Percentiles rank a stretch among this genome's conserved stretches.
phyloP scores from a whole-genome alignment of 768 basidiomycete species.

The Russula brevipes region DNA sequence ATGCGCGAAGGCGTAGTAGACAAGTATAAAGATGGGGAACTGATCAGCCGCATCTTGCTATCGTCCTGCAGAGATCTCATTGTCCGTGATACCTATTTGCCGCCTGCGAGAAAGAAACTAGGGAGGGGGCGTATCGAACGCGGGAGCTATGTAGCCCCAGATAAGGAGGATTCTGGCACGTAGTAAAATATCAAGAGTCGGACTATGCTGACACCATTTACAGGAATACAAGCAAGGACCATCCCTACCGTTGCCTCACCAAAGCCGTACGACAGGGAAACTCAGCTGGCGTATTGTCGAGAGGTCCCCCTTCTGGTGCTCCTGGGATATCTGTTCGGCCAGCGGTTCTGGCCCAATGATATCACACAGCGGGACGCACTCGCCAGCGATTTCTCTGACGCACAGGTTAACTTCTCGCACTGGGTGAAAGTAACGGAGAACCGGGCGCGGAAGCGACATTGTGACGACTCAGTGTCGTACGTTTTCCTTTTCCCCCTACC shows the following conservation, averaged over 20 bases:
- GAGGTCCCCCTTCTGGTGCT: background rate
- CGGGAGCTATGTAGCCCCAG: background rate
- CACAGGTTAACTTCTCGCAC: background rate
- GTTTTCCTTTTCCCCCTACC: background rate
- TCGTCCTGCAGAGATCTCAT: background rate
- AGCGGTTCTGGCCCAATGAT: constrained; percentile 1
- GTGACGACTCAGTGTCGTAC: background rate
- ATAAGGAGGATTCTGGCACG: background rate
- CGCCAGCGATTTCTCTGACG: background rate
- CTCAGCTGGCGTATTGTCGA: constrained; percentile 1
- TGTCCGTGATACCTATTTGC: background rate
- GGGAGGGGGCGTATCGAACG: background rate
- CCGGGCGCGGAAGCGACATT: background rate
- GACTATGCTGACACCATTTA: background rate
- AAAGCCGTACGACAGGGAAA: background rate
- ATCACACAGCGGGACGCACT: background rate
- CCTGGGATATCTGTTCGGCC: background rate
- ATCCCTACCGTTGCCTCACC: background rate
- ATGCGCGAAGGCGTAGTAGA: background rate
- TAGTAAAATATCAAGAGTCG: background rate
- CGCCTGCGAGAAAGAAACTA: background rate
- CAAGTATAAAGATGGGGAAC: background rate
- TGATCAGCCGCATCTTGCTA: background rate
- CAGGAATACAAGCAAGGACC: background rate
- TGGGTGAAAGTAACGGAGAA: background rate